Evolutionary conservation across 345 rosid genomes (phyloP), one percentile per base, ranked within the genome.

Genomic region (Eucalyptus marginata): DNA sequence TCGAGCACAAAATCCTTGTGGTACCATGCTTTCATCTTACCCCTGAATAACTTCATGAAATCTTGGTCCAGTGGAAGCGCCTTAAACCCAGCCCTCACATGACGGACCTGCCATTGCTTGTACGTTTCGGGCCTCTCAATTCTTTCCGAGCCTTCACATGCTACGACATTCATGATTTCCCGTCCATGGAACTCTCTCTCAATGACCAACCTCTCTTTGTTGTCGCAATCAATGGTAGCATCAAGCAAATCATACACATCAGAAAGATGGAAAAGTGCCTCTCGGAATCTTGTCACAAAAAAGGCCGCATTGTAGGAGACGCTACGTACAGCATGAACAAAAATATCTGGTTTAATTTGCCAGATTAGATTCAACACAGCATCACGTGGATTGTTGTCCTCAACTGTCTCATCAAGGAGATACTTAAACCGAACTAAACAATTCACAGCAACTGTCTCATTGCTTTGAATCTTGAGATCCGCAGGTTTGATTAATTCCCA

Each of bases 221-320:
- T 44, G 62, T 88, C 90, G 5, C 86, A 86, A 2, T 52, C 14
- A 88, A 90, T 68, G 36, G 86, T 90, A 5, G 87, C 54, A 49
- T 92, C 93, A 10, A 89, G 20, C 90, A 90, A 87, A 62, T 92
- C 93, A 58, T 86, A 90, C 49, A 87, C 29, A n/a, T 89, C 86
- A 10, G 93, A 92, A 56, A 89, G 85, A 86, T 92, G 91, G 25
- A 20, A 54, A 54, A 20, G 27, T 22, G 27, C 27, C 59, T 54
- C 11, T 54, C 59, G 59, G 59, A 92, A 92, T 89, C 99, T 87
- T 59, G 98, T 93, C 71, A 93, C 87, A 33, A 92, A 92, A 49
- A 90, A 90, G 1, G 93, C 92, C 7, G 92, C 89, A 68, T 16
- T 92, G 64, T 90, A 92, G 17, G 91, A 89, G 40, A 92, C 93